Evolutionary conservation across 257 asterid genomes (phyloP), one percentile per base, ranked within the genome.

Genomic region (Ocimum tenuiflorum): DNA sequence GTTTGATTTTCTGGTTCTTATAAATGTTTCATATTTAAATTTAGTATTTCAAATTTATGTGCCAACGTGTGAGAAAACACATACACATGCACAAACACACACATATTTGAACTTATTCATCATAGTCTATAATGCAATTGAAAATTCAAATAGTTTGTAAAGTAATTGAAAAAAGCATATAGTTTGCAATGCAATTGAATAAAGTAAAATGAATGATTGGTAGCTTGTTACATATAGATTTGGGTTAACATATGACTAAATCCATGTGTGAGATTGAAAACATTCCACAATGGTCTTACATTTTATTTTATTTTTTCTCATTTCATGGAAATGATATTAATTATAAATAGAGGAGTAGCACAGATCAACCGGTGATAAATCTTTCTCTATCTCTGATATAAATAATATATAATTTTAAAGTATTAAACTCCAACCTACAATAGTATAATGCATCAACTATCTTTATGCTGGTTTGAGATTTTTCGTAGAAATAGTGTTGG

Each of bases 1-100:
- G 97, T 92, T 63, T 73, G 66, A 27, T 60, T 49, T 53, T 38
- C 52, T 35, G 43, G 45, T 58, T 19, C 48, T 63, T 71, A 59
- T 45, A 43, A 15, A 11, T 19, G 35, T 41, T 53, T 63, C 67
- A 23, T 47, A 12, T 51, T 41, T 65, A 20, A 12, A 24, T 45
- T 41, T 20, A 3, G 20, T 43, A 6, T 13, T 4, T 60, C 29
- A 29, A 54, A 31, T 48, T 53, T 62, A 48, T 53, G 39, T 53
- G 41, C 49, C 8, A 20, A 43, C n/a, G n/a, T n/a, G n/a, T n/a
- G n/a, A n/a, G n/a, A n/a, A n/a, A n/a, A 17, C 24, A 35, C 22
- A 46, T 7, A 27, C 7, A 3, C 9, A 11, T 39, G 13, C 15
- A 47, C 13, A 10, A 36, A 33, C 23, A 17, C 5, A 27, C n/a